Evolutionary conservation across 164 flowering plant species (phyloP), one percentile per base, ranked within the genome.

Genomic region (Chimonanthus praecox): DNA sequence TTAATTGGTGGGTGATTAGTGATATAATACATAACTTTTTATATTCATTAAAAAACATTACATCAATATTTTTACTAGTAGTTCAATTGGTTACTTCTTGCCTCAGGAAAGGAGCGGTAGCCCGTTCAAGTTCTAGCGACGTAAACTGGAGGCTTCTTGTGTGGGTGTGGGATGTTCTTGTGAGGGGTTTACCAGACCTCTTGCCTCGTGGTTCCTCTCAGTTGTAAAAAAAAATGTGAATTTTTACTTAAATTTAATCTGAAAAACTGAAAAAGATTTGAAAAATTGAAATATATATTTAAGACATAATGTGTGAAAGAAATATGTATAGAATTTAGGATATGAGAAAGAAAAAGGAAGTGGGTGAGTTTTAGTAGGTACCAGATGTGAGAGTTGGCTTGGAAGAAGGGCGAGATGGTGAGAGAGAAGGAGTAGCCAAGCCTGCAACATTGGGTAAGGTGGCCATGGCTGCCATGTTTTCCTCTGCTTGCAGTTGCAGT

Each of bases 371-470:
- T 33, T 33, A 33, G 33, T 65, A 6, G 44, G 47, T 15, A 72
- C 69, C 4, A n/a, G 74, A 72, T 54, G 61, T 21, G 51, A 72
- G 74, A 50, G 58, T 33, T 44, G 61, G 69, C 61, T 16, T 64
- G 45, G 21, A 4, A 33, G 68, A 63, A 63, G 74, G 65, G 64
- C 73, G 68, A 62, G 58, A 61, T 33, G 47, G 43, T 62, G 65
- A 43, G 9, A 72, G 69, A 44, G 69, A 4, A 49, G 69, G 16
- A 44, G 64, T 64, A 6, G 69, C 74, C 20, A 72, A 49, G 48
- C 74, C 74, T 48, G 74, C 68, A 48, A 72, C 69, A 65, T 13
- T 72, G 6, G 69, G 58, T 49, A 49, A 43, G 64, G 69, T 72
- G 9, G 74, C 74, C 74, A 71, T 71, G 21, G 64, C 51, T 46